Base-by-base conservation (phyloP, 306 rosid species). In the Mimosa pudica region DNA sequence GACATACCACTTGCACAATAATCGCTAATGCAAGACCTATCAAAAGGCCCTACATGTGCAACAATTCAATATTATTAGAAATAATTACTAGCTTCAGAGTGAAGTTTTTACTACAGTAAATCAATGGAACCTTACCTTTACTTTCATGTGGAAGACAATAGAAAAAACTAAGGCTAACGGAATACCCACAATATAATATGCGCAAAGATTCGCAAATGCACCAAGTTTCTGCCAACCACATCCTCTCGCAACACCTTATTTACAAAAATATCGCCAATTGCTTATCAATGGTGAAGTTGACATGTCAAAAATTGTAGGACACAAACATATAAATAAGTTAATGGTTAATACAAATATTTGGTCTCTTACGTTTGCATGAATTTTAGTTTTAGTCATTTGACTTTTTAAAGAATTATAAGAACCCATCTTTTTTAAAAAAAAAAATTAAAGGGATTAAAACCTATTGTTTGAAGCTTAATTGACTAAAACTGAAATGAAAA, bases 181-280 rank as follows among this genome's bases (percentile, higher is more conserved):
- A 73, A 86, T 45, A 0, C 86, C 89, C 20, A 73, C 63, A 33
- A 86, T 14, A 73, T 86, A 86, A 69, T 67, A 82, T 2, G 86
- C 77, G 60, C 86, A 84, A 33, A 86, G 84, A 80, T 86, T 86
- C 16, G 80, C 77, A 77, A 7, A 72, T 51, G 89, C 84, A 11
- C 89, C 89, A 51, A 86, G 67, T 45, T 86, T 86, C 54, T 82
- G 86, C 89, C 89, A 77, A 17, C 86, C 89, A 69, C 84, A 76
- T 76, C 89, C 89, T 77, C 86, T 82, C 0, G 72, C 82, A 68
- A 86, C 24, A 12, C 86, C 89, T 86, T 14, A 48, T 79, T 66
- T 49, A 73, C 55, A 73, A 36, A 36, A 61, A 44, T 30, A 42
- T 46, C 16, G 71, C 8, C 46, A 49, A 24, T 41, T 10, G 11